phyloP scores from a whole-genome alignment of 2,329 filamentous ascomycete genomes.

The Gyromitra esculenta region DNA sequence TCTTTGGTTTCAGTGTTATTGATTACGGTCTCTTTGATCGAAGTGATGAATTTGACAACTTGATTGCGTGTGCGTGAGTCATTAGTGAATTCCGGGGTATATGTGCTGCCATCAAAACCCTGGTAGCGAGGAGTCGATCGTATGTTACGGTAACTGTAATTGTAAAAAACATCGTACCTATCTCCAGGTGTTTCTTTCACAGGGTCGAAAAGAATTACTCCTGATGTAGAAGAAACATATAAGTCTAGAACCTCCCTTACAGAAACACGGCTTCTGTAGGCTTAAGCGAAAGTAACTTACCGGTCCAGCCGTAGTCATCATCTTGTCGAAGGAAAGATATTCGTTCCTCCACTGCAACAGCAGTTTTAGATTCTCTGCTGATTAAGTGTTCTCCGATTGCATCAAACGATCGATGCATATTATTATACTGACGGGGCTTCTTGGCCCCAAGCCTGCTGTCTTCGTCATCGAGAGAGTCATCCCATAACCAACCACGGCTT shows the following conservation, averaged over 20 bases:
- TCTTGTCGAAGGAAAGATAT: slow-evolving; percentile 54
- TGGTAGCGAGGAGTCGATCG: slow-evolving; percentile 2
- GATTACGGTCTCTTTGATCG: slow-evolving; percentile 10
- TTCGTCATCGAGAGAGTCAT: slow-evolving; percentile 11
- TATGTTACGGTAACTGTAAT: slow-evolving; percentile 28
- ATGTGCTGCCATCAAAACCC: slow-evolving; percentile 16
- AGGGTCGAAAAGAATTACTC: slow-evolving; percentile 36
- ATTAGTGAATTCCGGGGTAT: not conserved
- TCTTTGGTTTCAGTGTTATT: not conserved
- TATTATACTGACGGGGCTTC: slow-evolving; percentile 11
- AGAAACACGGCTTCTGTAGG: not conserved
- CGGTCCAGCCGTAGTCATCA: slow-evolving; percentile 45
- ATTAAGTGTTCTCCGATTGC: slow-evolving; percentile 42
- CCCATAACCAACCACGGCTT: not conserved
- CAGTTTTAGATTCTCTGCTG: slow-evolving; percentile 23
- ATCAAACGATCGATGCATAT: slow-evolving; percentile 23
- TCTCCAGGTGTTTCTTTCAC: not conserved
- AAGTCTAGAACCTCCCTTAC: not conserved
- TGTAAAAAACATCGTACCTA: slow-evolving; percentile 1
- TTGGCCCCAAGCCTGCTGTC: not conserved
- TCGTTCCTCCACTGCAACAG: slow-evolving; percentile 30
- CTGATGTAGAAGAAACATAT: not conserved
- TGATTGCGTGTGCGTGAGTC: slow-evolving; percentile 30
- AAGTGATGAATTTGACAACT: slow-evolving; percentile 24
- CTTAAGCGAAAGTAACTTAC: slow-evolving; percentile 1